A percentile compares a stretch with the other conserved stretches of the same genome.
Conservation (phyloP, 2,329 filamentous ascomycete genomes). For the Dactylonectria macrodidyma region DNA sequence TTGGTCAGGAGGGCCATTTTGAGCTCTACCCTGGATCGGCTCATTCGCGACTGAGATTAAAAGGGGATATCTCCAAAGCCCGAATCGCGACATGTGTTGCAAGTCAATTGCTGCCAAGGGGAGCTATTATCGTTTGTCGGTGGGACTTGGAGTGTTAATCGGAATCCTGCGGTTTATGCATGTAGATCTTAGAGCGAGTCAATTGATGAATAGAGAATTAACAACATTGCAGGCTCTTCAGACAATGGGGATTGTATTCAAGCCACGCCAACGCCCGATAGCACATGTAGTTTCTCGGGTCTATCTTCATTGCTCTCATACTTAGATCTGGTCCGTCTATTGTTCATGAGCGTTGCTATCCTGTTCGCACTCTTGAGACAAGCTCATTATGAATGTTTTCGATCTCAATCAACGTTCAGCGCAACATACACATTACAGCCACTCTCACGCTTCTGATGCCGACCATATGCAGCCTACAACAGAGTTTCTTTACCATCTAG, state of each 20-base stretch:
- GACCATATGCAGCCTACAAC: no score
- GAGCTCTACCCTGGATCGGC: not conserved
- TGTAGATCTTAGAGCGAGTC: conserved; percentile 29
- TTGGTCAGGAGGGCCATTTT: conserved; percentile 15
- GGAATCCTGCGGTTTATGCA: conserved; percentile 15
- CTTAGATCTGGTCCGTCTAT: no score
- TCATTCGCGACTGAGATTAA: not conserved
- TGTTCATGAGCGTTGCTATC: no score
- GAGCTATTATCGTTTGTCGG: not conserved
- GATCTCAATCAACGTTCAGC: no score
- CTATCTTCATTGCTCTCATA: no score
- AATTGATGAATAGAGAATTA: conserved; percentile 15
- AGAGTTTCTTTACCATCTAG: no score
- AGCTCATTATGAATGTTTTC: no score
- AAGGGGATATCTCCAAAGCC: not conserved
- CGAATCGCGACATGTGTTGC: not conserved
- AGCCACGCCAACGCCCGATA: no score
- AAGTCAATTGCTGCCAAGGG: not conserved
- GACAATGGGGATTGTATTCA: not conserved
- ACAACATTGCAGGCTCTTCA: not conserved
- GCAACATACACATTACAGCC: no score
- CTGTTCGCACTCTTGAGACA: no score
- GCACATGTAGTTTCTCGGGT: no score
- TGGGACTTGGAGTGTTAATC: conserved; percentile 13
- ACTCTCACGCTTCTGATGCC: no score